These are phyloP conservation scores for Fusarium nelsonii DNA, from an alignment of 2,329 filamentous ascomycete genomes.

Conservation along the genomic window DNA sequence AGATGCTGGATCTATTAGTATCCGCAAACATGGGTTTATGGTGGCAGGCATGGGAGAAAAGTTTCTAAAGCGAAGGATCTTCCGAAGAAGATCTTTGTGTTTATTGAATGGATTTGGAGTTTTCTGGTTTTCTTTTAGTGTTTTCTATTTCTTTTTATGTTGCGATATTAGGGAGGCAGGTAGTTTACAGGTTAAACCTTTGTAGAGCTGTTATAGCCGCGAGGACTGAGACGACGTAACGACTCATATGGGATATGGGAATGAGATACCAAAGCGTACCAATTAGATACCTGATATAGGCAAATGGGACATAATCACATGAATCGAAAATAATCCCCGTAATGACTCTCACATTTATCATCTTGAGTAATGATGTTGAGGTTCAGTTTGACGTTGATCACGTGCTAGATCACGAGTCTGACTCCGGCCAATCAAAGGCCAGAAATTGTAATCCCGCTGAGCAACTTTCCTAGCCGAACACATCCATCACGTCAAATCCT, in stretches of 20 bases:
- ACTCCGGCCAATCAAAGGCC: conserved; percentile 53
- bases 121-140: conserved; percentile 14
- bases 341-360: conserved; percentile 1
- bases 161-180: conserved; percentile 3
- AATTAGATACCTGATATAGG: conserved; percentile 1
- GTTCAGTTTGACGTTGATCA: conserved; percentile 35
- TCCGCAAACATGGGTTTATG: conserved; percentile 92
- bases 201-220: conserved; percentile 30
- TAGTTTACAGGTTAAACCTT: conserved; percentile 19
- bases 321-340: neutral
- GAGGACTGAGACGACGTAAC: conserved; percentile 38
- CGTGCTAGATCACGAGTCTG: conserved; percentile 49
- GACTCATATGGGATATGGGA: conserved; percentile 29
- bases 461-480: conserved; percentile 50
- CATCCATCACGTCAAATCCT: conserved; percentile 49
- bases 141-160: neutral
- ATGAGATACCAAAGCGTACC: conserved; percentile 22
- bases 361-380: conserved; percentile 1
- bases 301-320: neutral
- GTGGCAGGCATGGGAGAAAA: conserved; percentile 87
- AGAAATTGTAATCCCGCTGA: conserved; percentile 58
- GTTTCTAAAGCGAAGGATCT: conserved; percentile 49
- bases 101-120: conserved; percentile 19
- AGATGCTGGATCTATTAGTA: conserved; percentile 94
- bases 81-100: neutral